A percentile compares a stretch with the other conserved stretches of the same genome.
Conservation (phyloP, 1,284 basidiomycete genomes). For the Pascua sp. region DNA sequence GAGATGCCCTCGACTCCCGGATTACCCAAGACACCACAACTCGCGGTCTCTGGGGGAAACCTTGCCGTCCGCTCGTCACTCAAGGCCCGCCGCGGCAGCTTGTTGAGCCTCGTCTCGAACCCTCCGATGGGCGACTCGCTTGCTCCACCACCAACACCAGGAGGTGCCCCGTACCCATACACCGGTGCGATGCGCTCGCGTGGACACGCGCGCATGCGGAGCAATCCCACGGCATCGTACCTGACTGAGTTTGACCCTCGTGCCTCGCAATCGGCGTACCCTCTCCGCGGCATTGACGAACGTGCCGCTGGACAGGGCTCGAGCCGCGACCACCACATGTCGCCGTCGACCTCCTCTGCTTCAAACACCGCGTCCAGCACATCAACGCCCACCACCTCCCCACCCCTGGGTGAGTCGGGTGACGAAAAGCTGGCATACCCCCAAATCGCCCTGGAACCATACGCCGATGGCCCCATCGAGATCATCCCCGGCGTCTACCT, state of each 20-base stretch:
- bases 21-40: slow-evolving; percentile 30
- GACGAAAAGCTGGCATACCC: slow-evolving; percentile 6
- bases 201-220: slow-evolving; percentile 26
- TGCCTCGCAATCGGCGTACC: slow-evolving; percentile 20
- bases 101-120: slow-evolving; percentile 40
- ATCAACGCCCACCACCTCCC: slow-evolving; percentile 14
- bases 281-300: slow-evolving; percentile 24
- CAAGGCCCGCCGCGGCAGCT: slow-evolving; percentile 27
- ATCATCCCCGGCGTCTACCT: slow-evolving; percentile 86
- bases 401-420: slow-evolving; percentile 4
- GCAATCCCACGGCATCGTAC: slow-evolving; percentile 20
- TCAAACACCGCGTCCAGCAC: slow-evolving; percentile 13
- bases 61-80: slow-evolving; percentile 15
- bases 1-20: slow-evolving; percentile 37
- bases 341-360: slow-evolving; percentile 12
- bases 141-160: slow-evolving; percentile 31
- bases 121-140: slow-evolving; percentile 16
- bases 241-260: slow-evolving; percentile 12
- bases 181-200: slow-evolving; percentile 14
- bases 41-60: not conserved
- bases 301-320: slow-evolving; percentile 1
- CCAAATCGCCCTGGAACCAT: slow-evolving; percentile 54
- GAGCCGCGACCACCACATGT: slow-evolving; percentile 6
- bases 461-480: slow-evolving; percentile 80
- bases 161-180: slow-evolving; percentile 19